A percentile compares a stretch with the other conserved stretches of the same genome.
phyloP scores from a whole-genome alignment of 148 eudicot genomes.

The Fallopia convolvulus region DNA sequence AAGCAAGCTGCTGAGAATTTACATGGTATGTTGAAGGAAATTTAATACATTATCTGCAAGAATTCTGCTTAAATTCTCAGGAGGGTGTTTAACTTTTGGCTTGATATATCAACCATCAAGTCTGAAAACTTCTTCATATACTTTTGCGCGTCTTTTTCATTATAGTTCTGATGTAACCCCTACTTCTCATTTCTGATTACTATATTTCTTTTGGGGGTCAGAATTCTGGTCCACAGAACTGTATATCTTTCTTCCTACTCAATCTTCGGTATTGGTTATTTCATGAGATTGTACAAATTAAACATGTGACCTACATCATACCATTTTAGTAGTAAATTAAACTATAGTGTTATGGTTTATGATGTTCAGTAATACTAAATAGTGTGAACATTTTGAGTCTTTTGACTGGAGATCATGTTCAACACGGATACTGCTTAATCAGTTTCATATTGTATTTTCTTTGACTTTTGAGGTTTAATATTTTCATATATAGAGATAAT shows the following conservation, averaged over 20 bases:
- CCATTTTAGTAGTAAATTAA: background rate
- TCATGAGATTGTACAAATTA: background rate
- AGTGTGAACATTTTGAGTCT: background rate
- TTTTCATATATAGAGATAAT: background rate
- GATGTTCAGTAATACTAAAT: background rate
- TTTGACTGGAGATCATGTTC: background rate
- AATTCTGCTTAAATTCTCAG: background rate
- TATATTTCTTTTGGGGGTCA: background rate
- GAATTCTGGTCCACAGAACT: background rate
- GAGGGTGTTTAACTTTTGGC: background rate
- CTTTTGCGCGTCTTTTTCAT: background rate
- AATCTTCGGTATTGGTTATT: background rate
- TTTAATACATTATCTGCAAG: background rate
- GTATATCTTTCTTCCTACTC: background rate
- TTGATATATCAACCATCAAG: background rate
- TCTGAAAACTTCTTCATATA: background rate
- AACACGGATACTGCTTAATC: background rate
- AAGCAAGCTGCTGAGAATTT: background rate
- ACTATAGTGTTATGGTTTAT: background rate
- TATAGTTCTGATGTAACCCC: background rate
- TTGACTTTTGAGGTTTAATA: background rate
- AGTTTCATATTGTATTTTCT: background rate
- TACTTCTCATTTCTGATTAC: background rate
- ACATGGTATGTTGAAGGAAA: background rate
- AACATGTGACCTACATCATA: background rate